Evolutionary conservation across 257 asterid species (phyloP).

Genomic region (Avicennia marina): DNA sequence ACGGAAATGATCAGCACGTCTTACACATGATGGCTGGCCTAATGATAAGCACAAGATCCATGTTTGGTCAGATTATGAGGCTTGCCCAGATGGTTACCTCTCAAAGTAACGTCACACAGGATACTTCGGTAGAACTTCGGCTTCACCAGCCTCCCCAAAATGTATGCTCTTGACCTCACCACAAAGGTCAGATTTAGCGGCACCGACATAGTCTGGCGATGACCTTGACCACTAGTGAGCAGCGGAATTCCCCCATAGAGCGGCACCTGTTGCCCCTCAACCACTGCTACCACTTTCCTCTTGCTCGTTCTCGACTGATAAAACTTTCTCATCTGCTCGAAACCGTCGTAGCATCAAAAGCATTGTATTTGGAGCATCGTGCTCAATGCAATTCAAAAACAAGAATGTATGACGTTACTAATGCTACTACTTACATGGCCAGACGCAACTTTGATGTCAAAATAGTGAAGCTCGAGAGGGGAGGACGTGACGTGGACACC

Average conservation of each 20-base stretch:
- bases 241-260: conserved; percentile 77
- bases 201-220: conserved; percentile 36
- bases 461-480: conserved; percentile 60
- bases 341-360: not conserved
- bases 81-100: conserved; percentile 56
- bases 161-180: conserved; percentile 70
- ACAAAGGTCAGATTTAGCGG: conserved; percentile 67
- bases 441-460: conserved; percentile 65
- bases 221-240: conserved; percentile 32
- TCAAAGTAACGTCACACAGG: conserved; percentile 46
- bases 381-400: too few relatives aligned
- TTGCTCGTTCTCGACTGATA: conserved; percentile 67
- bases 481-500: conserved; percentile 86
- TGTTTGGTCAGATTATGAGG: conserved; percentile 38
- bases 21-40: too few relatives aligned
- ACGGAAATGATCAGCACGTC: too few relatives aligned
- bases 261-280: conserved; percentile 75
- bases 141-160: conserved; percentile 73
- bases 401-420: not conserved
- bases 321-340: conserved; percentile 48
- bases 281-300: conserved; percentile 39
- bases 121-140: conserved; percentile 46
- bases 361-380: too few relatives aligned
- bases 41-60: conserved; percentile 49
- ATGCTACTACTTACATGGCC: conserved; percentile 48